phyloP scores from a whole-genome alignment of 2,329 filamentous ascomycete genomes.

The Sarocladium oryzae region DNA sequence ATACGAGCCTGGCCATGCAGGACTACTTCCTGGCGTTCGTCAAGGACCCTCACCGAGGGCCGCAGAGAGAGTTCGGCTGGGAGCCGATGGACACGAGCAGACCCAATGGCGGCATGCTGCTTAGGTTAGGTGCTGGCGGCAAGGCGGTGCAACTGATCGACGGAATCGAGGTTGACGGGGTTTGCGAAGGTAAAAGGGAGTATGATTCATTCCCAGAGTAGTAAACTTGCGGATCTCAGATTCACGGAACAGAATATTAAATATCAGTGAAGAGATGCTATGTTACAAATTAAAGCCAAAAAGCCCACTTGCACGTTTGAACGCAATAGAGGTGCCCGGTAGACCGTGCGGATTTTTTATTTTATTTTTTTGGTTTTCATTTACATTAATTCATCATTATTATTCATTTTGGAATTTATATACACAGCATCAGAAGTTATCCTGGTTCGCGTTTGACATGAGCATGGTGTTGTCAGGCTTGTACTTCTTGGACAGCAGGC shows the following conservation, averaged over 20 bases:
- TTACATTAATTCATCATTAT: not conserved
- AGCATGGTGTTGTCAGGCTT: constrained; percentile 19
- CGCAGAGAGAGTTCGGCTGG: constrained; percentile 16
- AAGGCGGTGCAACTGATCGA: constrained; percentile 16
- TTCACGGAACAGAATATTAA: too few relatives aligned
- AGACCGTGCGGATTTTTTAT: too few relatives aligned
- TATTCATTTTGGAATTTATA: not conserved
- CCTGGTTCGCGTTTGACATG: constrained; percentile 20
- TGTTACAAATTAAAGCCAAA: too few relatives aligned
- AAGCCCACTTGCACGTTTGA: too few relatives aligned
- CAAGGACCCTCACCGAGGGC: constrained; percentile 18
- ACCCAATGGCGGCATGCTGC: constrained; percentile 11
- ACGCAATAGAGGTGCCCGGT: too few relatives aligned
- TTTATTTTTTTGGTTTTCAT: too few relatives aligned
- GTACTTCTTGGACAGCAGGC: constrained; percentile 38
- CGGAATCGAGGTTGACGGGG: constrained; percentile 14
- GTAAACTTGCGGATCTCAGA: too few relatives aligned
- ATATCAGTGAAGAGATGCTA: too few relatives aligned
- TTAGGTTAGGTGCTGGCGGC: constrained; percentile 13
- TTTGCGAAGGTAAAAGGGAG: constrained; percentile 11
- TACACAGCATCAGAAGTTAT: constrained; percentile 10
- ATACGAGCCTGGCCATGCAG: constrained; percentile 20
- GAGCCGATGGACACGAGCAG: constrained; percentile 16
- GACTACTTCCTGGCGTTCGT: constrained; percentile 21
- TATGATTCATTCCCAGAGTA: constrained; percentile 13